Conservation (phyloP, 2,329 filamentous ascomycete species). For the Hypomyces perniciosus region DNA sequence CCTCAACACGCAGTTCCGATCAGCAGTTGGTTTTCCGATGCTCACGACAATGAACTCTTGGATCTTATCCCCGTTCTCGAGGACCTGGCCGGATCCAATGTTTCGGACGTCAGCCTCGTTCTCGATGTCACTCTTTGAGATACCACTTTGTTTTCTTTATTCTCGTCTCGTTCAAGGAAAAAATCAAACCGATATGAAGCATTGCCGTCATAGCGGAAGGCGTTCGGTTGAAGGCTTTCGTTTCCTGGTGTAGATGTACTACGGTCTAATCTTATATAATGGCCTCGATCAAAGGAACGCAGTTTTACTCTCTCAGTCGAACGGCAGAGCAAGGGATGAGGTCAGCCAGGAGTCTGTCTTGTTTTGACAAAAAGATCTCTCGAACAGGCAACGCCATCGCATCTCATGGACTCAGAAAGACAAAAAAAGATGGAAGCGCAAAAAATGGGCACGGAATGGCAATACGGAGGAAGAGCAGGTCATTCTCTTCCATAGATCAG, state of each 20-base stretch:
- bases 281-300: constrained; percentile 14
- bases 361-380: constrained; percentile 13
- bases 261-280: constrained; percentile 48
- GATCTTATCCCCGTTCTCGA: constrained; percentile 97
- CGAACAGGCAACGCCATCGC: constrained; percentile 25
- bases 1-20: constrained; percentile 98
- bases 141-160: constrained; percentile 25
- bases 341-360: constrained; percentile 5
- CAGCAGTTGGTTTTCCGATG: constrained; percentile 99
- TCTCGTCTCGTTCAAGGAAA: constrained; percentile 28
- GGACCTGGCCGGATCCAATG: constrained; percentile 82
- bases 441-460: constrained; percentile 1
- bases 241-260: constrained; percentile 46
- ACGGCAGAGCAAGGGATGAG: constrained; percentile 10
- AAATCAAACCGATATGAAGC: constrained; percentile 30
- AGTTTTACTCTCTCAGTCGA: constrained; percentile 5
- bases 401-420: constrained; percentile 28
- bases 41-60: constrained; percentile 96
- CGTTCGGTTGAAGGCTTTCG: constrained; percentile 46
- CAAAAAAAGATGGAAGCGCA: constrained; percentile 22
- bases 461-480: constrained; percentile 17
- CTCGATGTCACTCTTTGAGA: constrained; percentile 77
- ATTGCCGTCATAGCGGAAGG: constrained; percentile 48
- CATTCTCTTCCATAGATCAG: constrained; percentile 19
- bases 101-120: constrained; percentile 93